Conservation (phyloP, 2,329 filamentous ascomycete genomes). For the Berkeleyomyces basicola region DNA sequence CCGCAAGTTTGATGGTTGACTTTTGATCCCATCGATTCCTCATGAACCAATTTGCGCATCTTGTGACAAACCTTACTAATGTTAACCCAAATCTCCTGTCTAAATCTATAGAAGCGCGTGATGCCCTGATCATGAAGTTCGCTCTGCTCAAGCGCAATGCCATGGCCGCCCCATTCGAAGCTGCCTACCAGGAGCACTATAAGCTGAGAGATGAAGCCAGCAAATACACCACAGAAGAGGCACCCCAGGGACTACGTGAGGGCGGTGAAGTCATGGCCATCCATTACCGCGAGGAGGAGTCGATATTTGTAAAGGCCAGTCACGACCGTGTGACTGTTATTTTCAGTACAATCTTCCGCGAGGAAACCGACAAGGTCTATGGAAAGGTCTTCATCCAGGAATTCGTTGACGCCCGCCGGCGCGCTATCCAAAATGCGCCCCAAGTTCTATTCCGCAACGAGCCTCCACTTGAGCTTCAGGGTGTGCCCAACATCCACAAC, state of each 20-base stretch:
- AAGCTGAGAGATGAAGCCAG: constrained; percentile 73
- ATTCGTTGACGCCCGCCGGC: constrained; percentile 87
- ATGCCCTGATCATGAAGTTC: constrained; percentile 74
- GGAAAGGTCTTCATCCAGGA: constrained; percentile 98
- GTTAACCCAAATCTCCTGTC: neutral
- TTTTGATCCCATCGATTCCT: neutral
- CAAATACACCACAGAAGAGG: constrained; percentile 84
- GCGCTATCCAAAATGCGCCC: constrained; percentile 94
- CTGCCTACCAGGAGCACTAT: constrained; percentile 87
- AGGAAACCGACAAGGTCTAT: constrained; percentile 94
- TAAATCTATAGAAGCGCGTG: constrained; percentile 48
- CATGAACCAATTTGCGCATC: neutral
- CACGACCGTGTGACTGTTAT: constrained; percentile 97
- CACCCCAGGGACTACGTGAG: constrained; percentile 76
- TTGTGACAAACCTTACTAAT: neutral
- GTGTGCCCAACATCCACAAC: constrained; percentile 64
- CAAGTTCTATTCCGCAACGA: constrained; percentile 95
- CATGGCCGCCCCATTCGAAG: constrained; percentile 97
- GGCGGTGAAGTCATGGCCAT: constrained; percentile 90
- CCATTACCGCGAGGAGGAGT: constrained; percentile 96
- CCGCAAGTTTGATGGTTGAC: neutral
- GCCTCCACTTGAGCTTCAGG: constrained; percentile 78
- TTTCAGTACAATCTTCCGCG: constrained; percentile 94
- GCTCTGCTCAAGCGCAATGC: constrained; percentile 92
- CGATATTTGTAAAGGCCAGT: constrained; percentile 95